These are phyloP conservation scores for Ustilaginoidea virens DNA, from an alignment of 2,329 filamentous ascomycete genomes.

Conservation along the genomic window DNA sequence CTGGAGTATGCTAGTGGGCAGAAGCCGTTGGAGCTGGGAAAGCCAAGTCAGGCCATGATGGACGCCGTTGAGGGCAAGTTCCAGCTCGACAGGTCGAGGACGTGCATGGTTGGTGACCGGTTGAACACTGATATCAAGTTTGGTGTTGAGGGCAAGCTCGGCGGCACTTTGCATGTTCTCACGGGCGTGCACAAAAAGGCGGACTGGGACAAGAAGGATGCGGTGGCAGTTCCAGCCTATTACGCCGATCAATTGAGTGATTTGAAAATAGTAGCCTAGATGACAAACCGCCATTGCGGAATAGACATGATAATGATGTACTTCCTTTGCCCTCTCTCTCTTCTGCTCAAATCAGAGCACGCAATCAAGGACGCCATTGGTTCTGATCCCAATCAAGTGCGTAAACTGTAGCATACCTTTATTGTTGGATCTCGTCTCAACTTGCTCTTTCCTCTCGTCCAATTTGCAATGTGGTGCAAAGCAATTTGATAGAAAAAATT, in stretches of 20 bases:
- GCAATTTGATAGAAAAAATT: too few species aligned
- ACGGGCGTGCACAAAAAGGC: constrained; percentile 80
- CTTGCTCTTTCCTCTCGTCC: too few species aligned
- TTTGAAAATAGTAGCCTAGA: constrained; percentile 26
- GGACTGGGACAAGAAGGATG: constrained; percentile 58
- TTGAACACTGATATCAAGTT: constrained; percentile 95
- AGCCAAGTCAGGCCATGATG: constrained; percentile 99
- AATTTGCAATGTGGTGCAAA: too few species aligned
- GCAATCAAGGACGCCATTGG: too few species aligned
- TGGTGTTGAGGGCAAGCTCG: constrained; percentile 76
- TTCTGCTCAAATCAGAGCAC: too few species aligned
- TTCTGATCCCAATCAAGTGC: too few species aligned
- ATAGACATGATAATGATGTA: too few species aligned
- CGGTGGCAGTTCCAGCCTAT: constrained; percentile 56
- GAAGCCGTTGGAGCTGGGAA: constrained; percentile 68
- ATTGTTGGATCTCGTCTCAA: too few species aligned
- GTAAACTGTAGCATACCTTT: too few species aligned
- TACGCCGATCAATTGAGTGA: constrained; percentile 81
- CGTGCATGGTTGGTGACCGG: constrained; percentile 93
- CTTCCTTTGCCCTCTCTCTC: too few species aligned
- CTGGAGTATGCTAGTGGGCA: constrained; percentile 55
- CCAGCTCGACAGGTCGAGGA: constrained; percentile 63
- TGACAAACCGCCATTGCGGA: too few species aligned
- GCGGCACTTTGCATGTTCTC: constrained; percentile 79
- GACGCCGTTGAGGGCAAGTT: constrained; percentile 96